Base-by-base conservation (phyloP, 2,329 filamentous ascomycete genomes). In the Aspergillus fructus region DNA sequence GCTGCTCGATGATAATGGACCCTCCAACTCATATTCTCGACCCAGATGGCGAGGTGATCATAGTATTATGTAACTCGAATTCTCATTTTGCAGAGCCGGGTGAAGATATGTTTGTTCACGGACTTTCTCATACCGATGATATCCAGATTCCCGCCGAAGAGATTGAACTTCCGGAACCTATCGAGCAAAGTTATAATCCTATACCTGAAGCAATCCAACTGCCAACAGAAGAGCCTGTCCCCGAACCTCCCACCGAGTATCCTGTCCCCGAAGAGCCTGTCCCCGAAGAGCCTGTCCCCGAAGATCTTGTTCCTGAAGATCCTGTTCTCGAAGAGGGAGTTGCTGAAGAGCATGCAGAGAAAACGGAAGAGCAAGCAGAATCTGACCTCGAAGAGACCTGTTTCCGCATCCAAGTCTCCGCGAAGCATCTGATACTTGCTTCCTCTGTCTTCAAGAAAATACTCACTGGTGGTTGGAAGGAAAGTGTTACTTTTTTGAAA, bases 401-500 rank as follows among this genome's bases (percentile, higher is more conserved):
- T 8, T 23, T 56, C 40, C 46, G 61, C 27, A 61, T 67, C 13
- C 63, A 63, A 56, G 65, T 67, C 23, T 68, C 67, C 5, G 63
- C 65, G 2, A 67, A 64, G 8, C 66, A 68, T 55, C 37, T 68
- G 13, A 61, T 48, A 0, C 37, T 66, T 12, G 61, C 60, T 5
- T 69, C 66, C 0, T 43, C 65, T 1, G 53, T 65, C 3, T 66
- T 68, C 33, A 64, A 59, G 21, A 59, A 34, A 17, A 49, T 53
- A 3, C 54, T 69, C 0, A 62, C 17, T 7, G 62, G 62, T 15
- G 15, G 23, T 11, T 67, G 64, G 64, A 62, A 63, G 33, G 66
- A 68, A 40, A 58, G 57, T 19, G 4, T 51, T 5, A 58, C 42
- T n/a, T 58, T 43, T 48, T 15, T 53, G 3, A 4, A 53, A n/a